Base-by-base conservation (phyloP, 2,329 filamentous ascomycete species). In the Trichocomaceae sp. region DNA sequence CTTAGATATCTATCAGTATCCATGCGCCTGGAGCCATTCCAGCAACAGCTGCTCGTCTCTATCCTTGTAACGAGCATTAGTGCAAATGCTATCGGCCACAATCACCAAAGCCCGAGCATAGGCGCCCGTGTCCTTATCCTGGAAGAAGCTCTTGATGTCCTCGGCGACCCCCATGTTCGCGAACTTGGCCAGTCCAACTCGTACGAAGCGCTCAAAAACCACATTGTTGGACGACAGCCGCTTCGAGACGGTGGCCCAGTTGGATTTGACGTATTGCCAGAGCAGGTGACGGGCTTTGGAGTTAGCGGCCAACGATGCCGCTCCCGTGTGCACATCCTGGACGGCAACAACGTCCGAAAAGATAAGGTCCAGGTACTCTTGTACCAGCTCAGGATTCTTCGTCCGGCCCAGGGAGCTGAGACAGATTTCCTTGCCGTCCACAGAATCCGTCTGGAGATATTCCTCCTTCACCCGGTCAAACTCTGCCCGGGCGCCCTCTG, bases 381-480 rank as follows among this genome's bases (percentile, higher is more conserved):
- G 75, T 45, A 95, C 83, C 29, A 96, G 76, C 9, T 83, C 81
- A 0, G 77, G 68, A 54, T 89, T 83, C 63, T 86, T 85, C 19
- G 87, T 84, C 39, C 84, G 83, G 33, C 90, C 90, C 45, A 99
- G 80, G 3, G 87, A 83, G 37, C 81, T 77, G 2, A 97, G 81
- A 61, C 84, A 87, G 60, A 95, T 87, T 62, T 96, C 90, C 72
- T 91, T 95, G 63, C 90, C 91, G 64, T 97, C 93, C 37, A 96
- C 85, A 7, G 90, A 89, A 51, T 86, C 86, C 12, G 90, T 93
- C 50, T 78, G 84, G 59, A 83, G 79, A 79, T 89, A 97, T 69
- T 96, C 91, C 53, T 89, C 83, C 76, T 92, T 90, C 53, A 99
- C 80, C 7, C 85, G 80, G 26, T 87, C 80, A 61, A 83, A 86